Percentiles rank a stretch among this genome's conserved stretches.
phyloP scores from a whole-genome alignment of 2,329 filamentous ascomycete species.

The Pseudogymnoascus sp. region DNA sequence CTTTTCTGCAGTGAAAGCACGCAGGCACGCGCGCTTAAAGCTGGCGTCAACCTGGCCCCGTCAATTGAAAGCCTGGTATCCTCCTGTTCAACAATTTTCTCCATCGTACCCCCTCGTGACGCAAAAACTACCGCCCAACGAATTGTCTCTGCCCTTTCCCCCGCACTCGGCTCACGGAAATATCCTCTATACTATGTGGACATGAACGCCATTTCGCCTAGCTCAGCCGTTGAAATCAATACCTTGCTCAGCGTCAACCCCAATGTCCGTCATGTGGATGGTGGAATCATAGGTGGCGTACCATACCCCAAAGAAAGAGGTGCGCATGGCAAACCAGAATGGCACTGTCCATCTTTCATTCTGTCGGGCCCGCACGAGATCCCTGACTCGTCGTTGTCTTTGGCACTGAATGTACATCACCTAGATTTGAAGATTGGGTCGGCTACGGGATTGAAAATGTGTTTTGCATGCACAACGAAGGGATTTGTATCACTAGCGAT shows the following conservation, averaged over 20 bases:
- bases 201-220: slow-evolving; percentile 57
- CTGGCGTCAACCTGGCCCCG: background rate
- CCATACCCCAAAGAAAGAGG: slow-evolving; percentile 31
- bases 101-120: slow-evolving; percentile 58
- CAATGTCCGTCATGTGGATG: slow-evolving; percentile 45
- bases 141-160: slow-evolving; percentile 41
- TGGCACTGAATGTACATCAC: slow-evolving; percentile 40
- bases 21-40: background rate
- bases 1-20: slow-evolving; percentile 12
- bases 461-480: slow-evolving; percentile 51
- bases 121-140: slow-evolving; percentile 51
- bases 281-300: slow-evolving; percentile 48
- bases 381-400: slow-evolving; percentile 19
- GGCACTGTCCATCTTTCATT: background rate
- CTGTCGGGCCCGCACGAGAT: slow-evolving; percentile 36
- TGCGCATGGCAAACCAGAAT: slow-evolving; percentile 10
- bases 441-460: slow-evolving; percentile 53
- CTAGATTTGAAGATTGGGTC: slow-evolving; percentile 40
- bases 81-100: slow-evolving; percentile 39
- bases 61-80: slow-evolving; percentile 5
- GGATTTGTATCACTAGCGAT: slow-evolving; percentile 58
- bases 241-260: slow-evolving; percentile 34
- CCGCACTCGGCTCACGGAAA: slow-evolving; percentile 19
- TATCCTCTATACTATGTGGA: slow-evolving; percentile 50
- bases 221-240: slow-evolving; percentile 38